A percentile compares a stretch with the other conserved stretches of the same genome.
Evolutionary conservation across 192 early-diverging fungal species (phyloP).

Genomic region (Neocallimastix lanati): DNA sequence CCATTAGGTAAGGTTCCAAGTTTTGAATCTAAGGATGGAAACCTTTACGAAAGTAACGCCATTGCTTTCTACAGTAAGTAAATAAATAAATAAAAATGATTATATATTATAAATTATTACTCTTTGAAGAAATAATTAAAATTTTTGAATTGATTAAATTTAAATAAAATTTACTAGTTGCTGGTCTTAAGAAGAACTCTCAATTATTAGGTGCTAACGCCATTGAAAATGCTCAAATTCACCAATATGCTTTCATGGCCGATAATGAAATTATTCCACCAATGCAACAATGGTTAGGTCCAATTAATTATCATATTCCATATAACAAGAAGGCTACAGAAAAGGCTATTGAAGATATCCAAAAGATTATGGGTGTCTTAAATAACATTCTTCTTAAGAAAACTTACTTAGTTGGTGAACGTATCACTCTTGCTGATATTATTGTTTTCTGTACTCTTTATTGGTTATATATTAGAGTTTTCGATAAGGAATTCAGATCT

Average conservation of each 20-base stretch:
- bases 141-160: too few relatives aligned
- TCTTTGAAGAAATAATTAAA: too few relatives aligned
- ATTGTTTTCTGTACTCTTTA: constrained; percentile 35
- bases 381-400: constrained; percentile 62
- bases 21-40: constrained; percentile 65
- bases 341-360: constrained; percentile 48
- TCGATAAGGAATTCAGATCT: constrained; percentile 77
- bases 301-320: constrained; percentile 18
- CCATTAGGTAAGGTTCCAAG: constrained; percentile 78
- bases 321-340: constrained; percentile 36
- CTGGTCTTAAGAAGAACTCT: constrained; percentile 23
- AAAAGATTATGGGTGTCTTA: constrained; percentile 42
- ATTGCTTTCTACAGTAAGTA: constrained; percentile 78
- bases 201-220: constrained; percentile 35
- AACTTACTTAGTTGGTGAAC: constrained; percentile 90
- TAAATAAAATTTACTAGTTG: constrained; percentile 15
- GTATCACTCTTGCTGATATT: constrained; percentile 81
- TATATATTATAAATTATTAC: constrained; percentile 3
- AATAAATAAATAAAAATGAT: constrained; percentile 1
- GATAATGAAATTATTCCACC: constrained; percentile 29
- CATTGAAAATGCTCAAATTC: constrained; percentile 38
- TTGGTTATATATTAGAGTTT: too few relatives aligned
- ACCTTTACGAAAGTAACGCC: constrained; percentile 63
- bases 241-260: constrained; percentile 40
- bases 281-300: constrained; percentile 16